Evolutionary conservation across 176 grass and related monocot genomes (phyloP).

Genomic region (Lolium multiflorum): DNA sequence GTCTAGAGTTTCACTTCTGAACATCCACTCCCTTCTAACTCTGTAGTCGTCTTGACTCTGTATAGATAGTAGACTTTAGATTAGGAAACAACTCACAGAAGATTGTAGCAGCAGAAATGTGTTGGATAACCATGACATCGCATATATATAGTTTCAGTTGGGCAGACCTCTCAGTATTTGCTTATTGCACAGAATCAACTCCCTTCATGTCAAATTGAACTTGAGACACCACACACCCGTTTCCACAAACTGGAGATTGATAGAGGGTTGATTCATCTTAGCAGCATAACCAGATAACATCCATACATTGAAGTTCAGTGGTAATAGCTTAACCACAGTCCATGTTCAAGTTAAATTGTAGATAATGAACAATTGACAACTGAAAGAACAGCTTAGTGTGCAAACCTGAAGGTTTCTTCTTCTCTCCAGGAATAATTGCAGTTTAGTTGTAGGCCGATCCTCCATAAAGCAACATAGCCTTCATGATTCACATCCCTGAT

Average conservation of each 20-base stretch:
- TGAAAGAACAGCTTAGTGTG: slow-evolving; percentile 11
- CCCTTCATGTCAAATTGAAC: not conserved
- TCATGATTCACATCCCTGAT: slow-evolving; percentile 36
- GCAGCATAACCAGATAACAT: slow-evolving; percentile 43
- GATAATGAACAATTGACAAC: not conserved
- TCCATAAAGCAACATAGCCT: slow-evolving; percentile 56
- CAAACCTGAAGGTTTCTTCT: slow-evolving; percentile 42
- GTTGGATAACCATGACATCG: not conserved
- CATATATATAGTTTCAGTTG: slow-evolving; percentile 2
- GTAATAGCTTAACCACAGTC: slow-evolving; percentile 45
- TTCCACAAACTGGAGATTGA: not conserved
- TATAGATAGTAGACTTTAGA: not conserved
- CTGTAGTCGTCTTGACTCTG: not conserved
- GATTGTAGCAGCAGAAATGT: not conserved
- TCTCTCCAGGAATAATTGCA: slow-evolving; percentile 49
- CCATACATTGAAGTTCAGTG: slow-evolving; percentile 51
- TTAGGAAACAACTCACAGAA: not conserved
- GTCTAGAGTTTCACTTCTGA: slow-evolving; percentile 32
- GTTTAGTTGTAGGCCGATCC: slow-evolving; percentile 50
- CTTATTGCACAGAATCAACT: no score
- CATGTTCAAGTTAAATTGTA: slow-evolving; percentile 21
- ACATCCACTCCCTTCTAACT: slow-evolving; percentile 22
- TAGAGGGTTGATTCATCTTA: slow-evolving; percentile 33
- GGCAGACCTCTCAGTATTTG: not conserved
- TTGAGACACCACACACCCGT: not conserved